These are phyloP conservation scores for Dactylellina sp. DNA, from an alignment of 2,329 filamentous ascomycete genomes.

Conservation along the genomic window DNA sequence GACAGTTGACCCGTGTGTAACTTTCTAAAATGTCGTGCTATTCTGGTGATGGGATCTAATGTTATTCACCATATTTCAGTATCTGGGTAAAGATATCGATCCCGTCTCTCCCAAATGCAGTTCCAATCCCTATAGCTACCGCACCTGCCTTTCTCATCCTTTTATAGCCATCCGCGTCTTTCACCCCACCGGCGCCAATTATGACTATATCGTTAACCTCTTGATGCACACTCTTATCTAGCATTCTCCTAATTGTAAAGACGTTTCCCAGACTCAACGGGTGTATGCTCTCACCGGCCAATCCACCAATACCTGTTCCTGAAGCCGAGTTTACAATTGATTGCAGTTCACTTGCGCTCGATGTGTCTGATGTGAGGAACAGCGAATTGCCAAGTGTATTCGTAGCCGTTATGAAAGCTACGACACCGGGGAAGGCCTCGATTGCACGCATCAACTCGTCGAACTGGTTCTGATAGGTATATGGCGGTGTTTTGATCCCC, in stretches of 20 bases:
- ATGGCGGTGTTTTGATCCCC: constrained; percentile 81
- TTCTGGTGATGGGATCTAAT: too few species aligned
- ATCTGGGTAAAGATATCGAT: constrained; percentile 58
- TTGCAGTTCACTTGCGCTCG: constrained; percentile 36
- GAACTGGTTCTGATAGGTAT: constrained; percentile 77
- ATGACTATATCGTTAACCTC: constrained; percentile 70
- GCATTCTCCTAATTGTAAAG: constrained; percentile 71
- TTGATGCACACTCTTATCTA: constrained; percentile 67
- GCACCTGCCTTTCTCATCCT: constrained; percentile 78
- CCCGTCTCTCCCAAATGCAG: constrained; percentile 70
- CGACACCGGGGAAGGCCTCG: constrained; percentile 63
- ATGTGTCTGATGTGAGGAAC: constrained; percentile 65
- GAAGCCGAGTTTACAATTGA: constrained; percentile 68
- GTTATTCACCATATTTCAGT: constrained; percentile 16
- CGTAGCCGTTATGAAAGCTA: constrained; percentile 75
- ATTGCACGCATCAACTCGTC: constrained; percentile 70
- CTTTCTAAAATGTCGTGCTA: too few species aligned
- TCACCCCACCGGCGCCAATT: constrained; percentile 79
- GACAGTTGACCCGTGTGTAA: too few species aligned
- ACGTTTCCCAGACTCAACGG: constrained; percentile 81
- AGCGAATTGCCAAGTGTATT: constrained; percentile 80
- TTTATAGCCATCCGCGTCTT: constrained; percentile 72
- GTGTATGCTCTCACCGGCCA: constrained; percentile 79
- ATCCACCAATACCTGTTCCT: constrained; percentile 73
- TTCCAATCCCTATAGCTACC: constrained; percentile 75